These are phyloP conservation scores for Phytophthora colocasiae DNA, from an alignment of 352 stramenopile species.

Conservation along the genomic window DNA sequence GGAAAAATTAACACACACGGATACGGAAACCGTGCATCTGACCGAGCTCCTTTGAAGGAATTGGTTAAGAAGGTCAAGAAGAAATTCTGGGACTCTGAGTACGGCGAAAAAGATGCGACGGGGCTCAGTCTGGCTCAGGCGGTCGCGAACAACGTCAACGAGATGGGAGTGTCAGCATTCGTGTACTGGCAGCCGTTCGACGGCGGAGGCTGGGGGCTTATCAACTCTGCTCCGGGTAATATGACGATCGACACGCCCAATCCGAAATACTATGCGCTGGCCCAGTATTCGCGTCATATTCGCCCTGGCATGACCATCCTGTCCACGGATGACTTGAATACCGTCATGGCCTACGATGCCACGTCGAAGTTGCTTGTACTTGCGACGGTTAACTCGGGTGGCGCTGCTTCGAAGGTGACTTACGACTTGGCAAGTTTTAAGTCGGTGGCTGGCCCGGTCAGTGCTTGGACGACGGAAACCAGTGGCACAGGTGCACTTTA, in stretches of 20 bases:
- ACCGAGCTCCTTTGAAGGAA: slow-evolving; percentile 44
- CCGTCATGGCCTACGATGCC: slow-evolving; percentile 54
- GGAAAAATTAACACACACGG: slow-evolving; percentile 69
- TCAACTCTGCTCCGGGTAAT: slow-evolving; percentile 51
- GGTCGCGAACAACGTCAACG: slow-evolving; percentile 62
- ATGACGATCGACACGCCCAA: slow-evolving; percentile 49
- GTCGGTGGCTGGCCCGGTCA: slow-evolving; percentile 31
- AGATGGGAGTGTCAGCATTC: slow-evolving; percentile 64
- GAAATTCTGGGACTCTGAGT: slow-evolving; percentile 69
- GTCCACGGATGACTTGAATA: slow-evolving; percentile 45
- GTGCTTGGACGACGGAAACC: slow-evolving; percentile 58
- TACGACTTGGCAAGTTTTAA: slow-evolving; percentile 54
- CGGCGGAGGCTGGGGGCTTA: slow-evolving; percentile 57
- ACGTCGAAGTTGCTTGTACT: slow-evolving; percentile 45
- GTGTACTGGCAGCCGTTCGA: slow-evolving; percentile 73
- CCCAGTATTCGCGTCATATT: slow-evolving; percentile 73
- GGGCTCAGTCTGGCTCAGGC: slow-evolving; percentile 60
- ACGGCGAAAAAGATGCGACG: slow-evolving; percentile 56
- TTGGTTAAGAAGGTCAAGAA: slow-evolving; percentile 44
- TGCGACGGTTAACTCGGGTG: slow-evolving; percentile 50
- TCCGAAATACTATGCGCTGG: slow-evolving; percentile 62
- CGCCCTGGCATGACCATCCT: slow-evolving; percentile 63
- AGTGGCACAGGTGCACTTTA: slow-evolving; percentile 44
- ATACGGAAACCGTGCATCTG: slow-evolving; percentile 51
- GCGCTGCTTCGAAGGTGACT: slow-evolving; percentile 32